A percentile compares a stretch with the other conserved stretches of the same genome.
These are phyloP conservation scores for Petrea volubilis DNA, from an alignment of 257 asterid genomes.

Conservation along the genomic window DNA sequence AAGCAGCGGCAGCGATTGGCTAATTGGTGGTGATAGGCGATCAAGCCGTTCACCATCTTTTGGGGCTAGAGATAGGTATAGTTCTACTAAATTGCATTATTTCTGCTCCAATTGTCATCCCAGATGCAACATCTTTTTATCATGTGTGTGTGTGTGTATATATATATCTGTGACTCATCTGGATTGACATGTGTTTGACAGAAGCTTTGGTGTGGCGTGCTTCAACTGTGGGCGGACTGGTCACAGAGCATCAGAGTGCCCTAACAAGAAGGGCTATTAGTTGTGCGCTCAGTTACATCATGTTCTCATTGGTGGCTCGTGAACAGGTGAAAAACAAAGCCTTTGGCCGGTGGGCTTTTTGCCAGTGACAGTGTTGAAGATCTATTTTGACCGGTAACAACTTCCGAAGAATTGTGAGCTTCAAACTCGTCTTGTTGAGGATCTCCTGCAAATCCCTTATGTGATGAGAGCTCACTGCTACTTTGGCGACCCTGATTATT, in stretches of 20 bases:
- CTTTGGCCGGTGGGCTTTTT: slow-evolving; percentile 3
- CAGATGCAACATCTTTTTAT: neutral
- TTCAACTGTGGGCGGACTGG: slow-evolving; percentile 87
- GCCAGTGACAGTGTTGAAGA: neutral
- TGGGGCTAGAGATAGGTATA: slow-evolving; percentile 62
- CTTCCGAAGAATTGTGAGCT: neutral
- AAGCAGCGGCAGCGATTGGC: slow-evolving; percentile 81
- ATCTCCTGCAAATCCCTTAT: neutral
- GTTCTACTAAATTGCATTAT: neutral
- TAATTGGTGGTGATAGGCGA: slow-evolving; percentile 53
- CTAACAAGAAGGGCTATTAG: slow-evolving; percentile 56
- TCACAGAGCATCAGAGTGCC: slow-evolving; percentile 93
- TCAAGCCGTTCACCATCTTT: slow-evolving; percentile 52
- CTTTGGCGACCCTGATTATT: slow-evolving; percentile 13
- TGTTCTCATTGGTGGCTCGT: slow-evolving; percentile 11
- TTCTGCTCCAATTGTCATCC: neutral
- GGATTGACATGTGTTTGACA: slow-evolving; percentile 21
- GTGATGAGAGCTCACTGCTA: neutral
- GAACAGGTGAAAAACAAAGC: neutral
- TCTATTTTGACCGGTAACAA: neutral
- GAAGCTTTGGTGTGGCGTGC: slow-evolving; percentile 80
- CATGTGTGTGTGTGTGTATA: no score
- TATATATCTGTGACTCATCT: neutral
- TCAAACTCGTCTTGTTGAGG: neutral
- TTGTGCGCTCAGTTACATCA: neutral